Evolutionary conservation across 2,329 filamentous ascomycete genomes (phyloP), one percentile per base, ranked within the genome.

Genomic region (Claviceps pazoutovae): DNA sequence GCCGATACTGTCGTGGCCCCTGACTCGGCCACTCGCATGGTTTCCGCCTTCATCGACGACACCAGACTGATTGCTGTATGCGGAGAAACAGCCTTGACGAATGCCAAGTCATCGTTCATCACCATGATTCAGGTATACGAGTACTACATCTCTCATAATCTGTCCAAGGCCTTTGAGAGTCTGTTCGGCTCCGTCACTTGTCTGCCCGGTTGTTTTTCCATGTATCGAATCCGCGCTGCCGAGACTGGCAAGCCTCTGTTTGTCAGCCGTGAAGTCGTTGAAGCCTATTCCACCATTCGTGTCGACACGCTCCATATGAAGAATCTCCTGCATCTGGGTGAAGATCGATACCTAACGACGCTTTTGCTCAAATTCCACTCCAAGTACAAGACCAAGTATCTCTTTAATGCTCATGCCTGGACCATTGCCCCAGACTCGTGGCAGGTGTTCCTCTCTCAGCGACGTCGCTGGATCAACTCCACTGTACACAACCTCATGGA

Each of bases 91-190:
- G 86, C 86, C 16, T 75, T 98, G 47, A 90, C 84, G 56, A 98
- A 98, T 64, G 86, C 89, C 54, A 96, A 96, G 68, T 78, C 85
- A 6, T 96, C 91, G 1, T 88, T 94, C 63, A 82, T 95, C 59
- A 98, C 93, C 49, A 97, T 97, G 91, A 98, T 98, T 66, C 93
- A 98, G 70, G 91, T 98, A 37, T 98, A 97, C 75, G 91, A 98
- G 70, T 98, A 98, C 76, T 98, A 90, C 74, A 98, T 98, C 62
- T 97, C 91, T 49, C 91, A 98, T 75, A 95, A 97, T 66, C 71
- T 98, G 59, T 84, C 87, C 60, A 97, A 98, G 72, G 93, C 91
- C 13, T 98, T 98, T 66, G 91, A 97, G 70, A 93, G 86, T 71
- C 76, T 98, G 61, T 98, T 98, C 64, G 93, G 91, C 53, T 95